phyloP scores from a whole-genome alignment of 2,329 filamentous ascomycete genomes.

The Penicillium sp. region DNA sequence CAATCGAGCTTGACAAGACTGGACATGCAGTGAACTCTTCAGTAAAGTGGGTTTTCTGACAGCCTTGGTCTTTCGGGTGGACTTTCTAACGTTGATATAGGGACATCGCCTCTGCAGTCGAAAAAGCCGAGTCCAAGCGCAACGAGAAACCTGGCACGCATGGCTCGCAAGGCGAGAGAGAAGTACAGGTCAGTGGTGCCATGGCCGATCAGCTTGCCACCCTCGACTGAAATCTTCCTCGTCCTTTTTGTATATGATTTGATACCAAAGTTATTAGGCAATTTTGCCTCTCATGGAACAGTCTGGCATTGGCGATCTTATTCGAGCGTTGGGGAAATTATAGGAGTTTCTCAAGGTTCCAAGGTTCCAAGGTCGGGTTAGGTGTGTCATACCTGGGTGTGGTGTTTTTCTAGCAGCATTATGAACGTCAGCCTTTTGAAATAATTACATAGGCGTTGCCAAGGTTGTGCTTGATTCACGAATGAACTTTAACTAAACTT shows the following conservation, averaged over 20 bases:
- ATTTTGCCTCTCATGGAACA: background rate
- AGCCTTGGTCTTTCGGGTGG: background rate
- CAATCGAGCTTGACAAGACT: constrained; percentile 68
- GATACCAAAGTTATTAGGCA: background rate
- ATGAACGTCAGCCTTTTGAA: background rate
- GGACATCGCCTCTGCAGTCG: constrained; percentile 1
- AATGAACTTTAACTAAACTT: background rate
- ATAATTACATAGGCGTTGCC: too few relatives aligned
- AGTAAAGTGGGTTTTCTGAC: constrained; percentile 56
- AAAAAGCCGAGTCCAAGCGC: background rate
- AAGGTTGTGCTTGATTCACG: background rate
- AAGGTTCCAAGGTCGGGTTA: background rate
- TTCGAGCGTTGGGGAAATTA: background rate
- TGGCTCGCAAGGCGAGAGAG: background rate
- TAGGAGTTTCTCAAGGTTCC: background rate
- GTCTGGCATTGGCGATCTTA: background rate
- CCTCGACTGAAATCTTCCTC: background rate
- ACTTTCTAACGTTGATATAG: constrained; percentile 3
- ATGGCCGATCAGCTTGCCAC: constrained; percentile 1
- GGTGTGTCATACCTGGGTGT: background rate
- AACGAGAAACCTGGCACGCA: background rate
- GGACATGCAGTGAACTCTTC: constrained; percentile 74
- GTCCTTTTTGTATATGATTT: background rate
- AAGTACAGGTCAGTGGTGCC: background rate
- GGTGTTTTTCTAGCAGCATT: background rate